phyloP scores from a whole-genome alignment of 2,329 filamentous ascomycete species.

The Scytalidium lignicola region DNA sequence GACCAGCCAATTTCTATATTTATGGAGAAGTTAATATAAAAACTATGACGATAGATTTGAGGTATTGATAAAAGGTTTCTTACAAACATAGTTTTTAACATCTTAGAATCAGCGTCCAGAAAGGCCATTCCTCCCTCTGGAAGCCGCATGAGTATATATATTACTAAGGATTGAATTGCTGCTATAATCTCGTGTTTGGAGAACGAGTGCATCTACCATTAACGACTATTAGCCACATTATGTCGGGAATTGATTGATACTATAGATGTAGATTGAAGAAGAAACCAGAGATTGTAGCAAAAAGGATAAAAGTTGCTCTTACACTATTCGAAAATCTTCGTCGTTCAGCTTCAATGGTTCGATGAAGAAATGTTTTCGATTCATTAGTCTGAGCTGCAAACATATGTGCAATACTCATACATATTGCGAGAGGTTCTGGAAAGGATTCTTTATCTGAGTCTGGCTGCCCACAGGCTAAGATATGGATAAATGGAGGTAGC shows the following conservation, averaged over 20 bases:
- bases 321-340: constrained; percentile 3
- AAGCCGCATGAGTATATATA: constrained; percentile 8
- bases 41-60: no score
- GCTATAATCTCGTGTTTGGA: constrained; percentile 1
- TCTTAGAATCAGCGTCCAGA: neutral
- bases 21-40: no score
- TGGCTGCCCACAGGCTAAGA: neutral
- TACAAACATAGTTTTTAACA: neutral
- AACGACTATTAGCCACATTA: neutral
- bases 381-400: constrained; percentile 15
- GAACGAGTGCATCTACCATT: neutral
- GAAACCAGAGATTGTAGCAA: no score
- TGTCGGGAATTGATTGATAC: no score
- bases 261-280: no score
- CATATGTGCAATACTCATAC: constrained; percentile 21
- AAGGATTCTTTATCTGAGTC: neutral
- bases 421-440: constrained; percentile 13
- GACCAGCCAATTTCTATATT: constrained; percentile 2
- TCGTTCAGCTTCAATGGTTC: constrained; percentile 12
- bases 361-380: constrained; percentile 14
- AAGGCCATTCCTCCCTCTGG: neutral
- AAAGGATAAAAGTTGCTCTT: no score
- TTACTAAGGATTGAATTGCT: constrained; percentile 2
- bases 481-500: constrained; percentile 21
- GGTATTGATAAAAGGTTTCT: no score